Conservation (phyloP, 2,329 filamentous ascomycete genomes). For the Aspergillus sclerotialis region DNA sequence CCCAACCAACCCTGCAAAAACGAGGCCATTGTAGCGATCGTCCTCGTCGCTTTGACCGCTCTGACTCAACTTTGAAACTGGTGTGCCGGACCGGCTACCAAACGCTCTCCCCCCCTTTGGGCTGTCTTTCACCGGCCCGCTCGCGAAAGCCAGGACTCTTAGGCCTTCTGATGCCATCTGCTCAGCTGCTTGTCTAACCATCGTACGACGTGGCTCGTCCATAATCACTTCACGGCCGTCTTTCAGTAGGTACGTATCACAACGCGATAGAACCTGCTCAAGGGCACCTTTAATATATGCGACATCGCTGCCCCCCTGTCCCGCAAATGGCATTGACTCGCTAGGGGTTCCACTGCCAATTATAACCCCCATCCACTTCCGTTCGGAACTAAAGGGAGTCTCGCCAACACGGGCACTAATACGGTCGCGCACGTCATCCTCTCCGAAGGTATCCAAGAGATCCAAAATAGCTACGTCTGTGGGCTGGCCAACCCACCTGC, state of each 20-base stretch:
- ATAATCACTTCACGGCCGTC: constrained; percentile 82
- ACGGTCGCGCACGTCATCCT: constrained; percentile 82
- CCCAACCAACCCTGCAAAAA: constrained; percentile 86
- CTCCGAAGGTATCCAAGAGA: constrained; percentile 79
- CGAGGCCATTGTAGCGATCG: constrained; percentile 72
- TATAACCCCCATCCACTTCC: constrained; percentile 98
- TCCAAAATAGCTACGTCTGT: constrained; percentile 97
- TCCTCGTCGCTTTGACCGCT: constrained; percentile 48
- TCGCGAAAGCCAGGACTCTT: constrained; percentile 87
- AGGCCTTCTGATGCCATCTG: constrained; percentile 83
- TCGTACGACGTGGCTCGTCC: constrained; percentile 66
- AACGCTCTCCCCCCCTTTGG: constrained; percentile 38
- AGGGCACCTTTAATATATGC: constrained; percentile 95
- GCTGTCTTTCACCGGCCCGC: constrained; percentile 58
- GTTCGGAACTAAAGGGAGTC: constrained; percentile 91
- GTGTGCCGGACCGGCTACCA: constrained; percentile 49
- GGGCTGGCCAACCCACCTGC: constrained; percentile 92
- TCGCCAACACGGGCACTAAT: constrained; percentile 77
- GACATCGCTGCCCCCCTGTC: constrained; percentile 57
- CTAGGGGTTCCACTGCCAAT: constrained; percentile 52
- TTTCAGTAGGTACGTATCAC: constrained; percentile 80
- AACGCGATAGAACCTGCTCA: constrained; percentile 76
- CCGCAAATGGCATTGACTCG: constrained; percentile 41
- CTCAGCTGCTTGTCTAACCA: constrained; percentile 73
- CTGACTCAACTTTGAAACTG: constrained; percentile 23